Evolutionary conservation across 768 basidiomycete genomes (phyloP).

Genomic region (Mycena rebaudengoi): DNA sequence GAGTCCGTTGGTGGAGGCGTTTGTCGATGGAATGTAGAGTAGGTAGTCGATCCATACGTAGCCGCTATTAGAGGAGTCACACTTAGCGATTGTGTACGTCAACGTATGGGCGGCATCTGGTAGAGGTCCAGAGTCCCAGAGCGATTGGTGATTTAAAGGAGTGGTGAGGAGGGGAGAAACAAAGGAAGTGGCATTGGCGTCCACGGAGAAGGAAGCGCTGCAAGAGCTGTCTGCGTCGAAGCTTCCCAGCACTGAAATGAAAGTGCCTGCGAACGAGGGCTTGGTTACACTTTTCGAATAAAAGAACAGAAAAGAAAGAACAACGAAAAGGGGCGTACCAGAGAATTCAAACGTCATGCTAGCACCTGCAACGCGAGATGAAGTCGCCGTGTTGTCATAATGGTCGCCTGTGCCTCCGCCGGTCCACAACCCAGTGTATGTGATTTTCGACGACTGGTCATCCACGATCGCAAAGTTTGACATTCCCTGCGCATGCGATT

Average conservation of each 20-base stretch:
- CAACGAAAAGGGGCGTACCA: conserved; percentile 16
- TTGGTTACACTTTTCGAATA: too few relatives aligned
- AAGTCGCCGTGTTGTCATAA: conserved; percentile 30
- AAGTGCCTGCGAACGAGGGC: conserved; percentile 26
- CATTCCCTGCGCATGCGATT: conserved; percentile 24
- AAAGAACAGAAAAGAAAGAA: neutral
- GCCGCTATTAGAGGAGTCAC: conserved; percentile 17
- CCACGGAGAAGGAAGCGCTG: conserved; percentile 27
- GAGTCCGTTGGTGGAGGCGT: conserved; percentile 21
- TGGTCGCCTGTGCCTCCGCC: conserved; percentile 10
- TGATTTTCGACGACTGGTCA: conserved; percentile 27
- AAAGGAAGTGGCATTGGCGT: conserved; percentile 25
- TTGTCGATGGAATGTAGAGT: conserved; percentile 30
- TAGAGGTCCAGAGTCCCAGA: conserved; percentile 26
- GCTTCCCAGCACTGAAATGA: conserved; percentile 25
- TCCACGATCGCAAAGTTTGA: conserved; percentile 25
- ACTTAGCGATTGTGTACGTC: conserved; percentile 28
- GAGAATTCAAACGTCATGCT: conserved; percentile 31
- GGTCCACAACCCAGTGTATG: conserved; percentile 26
- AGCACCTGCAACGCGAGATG: conserved; percentile 25
- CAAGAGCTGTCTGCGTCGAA: conserved; percentile 27
- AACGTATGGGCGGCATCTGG: conserved; percentile 31
- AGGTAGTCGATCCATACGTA: conserved; percentile 34
- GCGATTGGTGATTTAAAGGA: conserved; percentile 24
- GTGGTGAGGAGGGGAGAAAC: conserved; percentile 13